Percentiles rank a stretch among this genome's conserved stretches.
phyloP scores from a whole-genome alignment of 164 flowering plant genomes.

The Saururus chinensis region DNA sequence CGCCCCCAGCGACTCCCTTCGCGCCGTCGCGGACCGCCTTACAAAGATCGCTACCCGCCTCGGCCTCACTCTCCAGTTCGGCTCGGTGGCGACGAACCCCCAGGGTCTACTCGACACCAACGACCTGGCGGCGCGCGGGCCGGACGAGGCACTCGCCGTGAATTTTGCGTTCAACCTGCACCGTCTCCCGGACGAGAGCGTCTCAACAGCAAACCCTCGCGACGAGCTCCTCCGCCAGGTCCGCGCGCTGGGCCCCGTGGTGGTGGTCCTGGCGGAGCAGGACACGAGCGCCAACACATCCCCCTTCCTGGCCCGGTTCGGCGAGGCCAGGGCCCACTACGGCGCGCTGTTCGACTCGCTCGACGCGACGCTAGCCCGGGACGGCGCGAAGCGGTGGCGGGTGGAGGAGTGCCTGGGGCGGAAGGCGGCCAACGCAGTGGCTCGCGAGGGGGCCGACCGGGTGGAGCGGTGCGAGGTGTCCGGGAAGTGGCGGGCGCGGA shows the following conservation, averaged over 20 bases:
- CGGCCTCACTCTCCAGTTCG: constrained; percentile 34
- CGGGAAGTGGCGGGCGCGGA: constrained; percentile 93
- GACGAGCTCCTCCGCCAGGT: constrained; percentile 78
- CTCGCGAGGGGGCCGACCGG: constrained; percentile 77
- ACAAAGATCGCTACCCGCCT: constrained; percentile 27
- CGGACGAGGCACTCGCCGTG: constrained; percentile 58
- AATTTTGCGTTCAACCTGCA: constrained; percentile 63
- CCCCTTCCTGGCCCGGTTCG: constrained; percentile 51
- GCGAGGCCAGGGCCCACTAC: constrained; percentile 44
- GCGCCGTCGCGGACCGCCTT: constrained; percentile 32
- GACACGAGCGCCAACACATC: constrained; percentile 78
- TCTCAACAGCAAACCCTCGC: constrained; percentile 69
- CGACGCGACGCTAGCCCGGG: constrained; percentile 36
- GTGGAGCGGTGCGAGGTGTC: constrained; percentile 82
- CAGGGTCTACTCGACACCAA: constrained; percentile 26
- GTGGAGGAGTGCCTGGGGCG: constrained; percentile 62
- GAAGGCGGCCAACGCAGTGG: constrained; percentile 53
- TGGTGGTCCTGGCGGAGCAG: constrained; percentile 74
- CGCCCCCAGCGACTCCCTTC: constrained; percentile 17
- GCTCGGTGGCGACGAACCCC: constrained; percentile 14
- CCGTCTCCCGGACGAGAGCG: constrained; percentile 83
- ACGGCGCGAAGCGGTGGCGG: constrained; percentile 26
- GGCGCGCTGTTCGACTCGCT: constrained; percentile 62
- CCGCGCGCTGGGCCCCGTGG: constrained; percentile 43
- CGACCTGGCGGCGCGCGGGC: constrained; percentile 36